Evolutionary conservation across 1,284 basidiomycete species (phyloP), one percentile per base, ranked within the genome.

Genomic region (Termitomyces sp.): DNA sequence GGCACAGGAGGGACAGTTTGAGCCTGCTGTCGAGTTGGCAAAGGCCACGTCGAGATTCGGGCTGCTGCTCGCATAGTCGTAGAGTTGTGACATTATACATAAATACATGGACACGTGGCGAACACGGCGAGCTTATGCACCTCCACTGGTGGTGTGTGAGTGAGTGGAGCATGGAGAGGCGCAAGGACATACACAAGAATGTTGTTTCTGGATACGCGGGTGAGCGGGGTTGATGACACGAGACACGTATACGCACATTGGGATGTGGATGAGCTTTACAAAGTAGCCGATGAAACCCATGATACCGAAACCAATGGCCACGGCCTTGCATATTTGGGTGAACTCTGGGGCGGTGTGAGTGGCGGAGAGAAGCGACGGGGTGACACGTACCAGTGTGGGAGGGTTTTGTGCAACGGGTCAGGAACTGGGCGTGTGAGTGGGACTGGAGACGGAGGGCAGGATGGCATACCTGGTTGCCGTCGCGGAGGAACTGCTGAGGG

Each of bases 241-340:
- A 43, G 52, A 45, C 58, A 52, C 39, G 44, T 21, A 13, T 24
- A 83, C 90, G 76, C 64, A 94, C 92, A 96, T 94, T 62, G 93
- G 93, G 71, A 96, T 95, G 73, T 96, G 93, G 65, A 96, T 94
- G 62, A 96, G 83, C 74, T 95, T 95, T 62, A 96, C 93, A 68
- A 96, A 88, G 76, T 94, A 96, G 10, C 93, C 93, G 70, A 96
- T 94, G 80, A 95, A 92, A n/a, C 94, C 94, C 93, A 97, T 97
- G 63, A 98, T 91, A 52, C 86, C 91, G 67, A 98, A 98, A 17
- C 94, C 94, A 61, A 97, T 87, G 2, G 92, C 92, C 56, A 98
- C 92, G 44, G 94, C 94, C 69, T 86, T 87, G 76, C 88, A 96
- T 63, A 98, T 94, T 70, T 95, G 92, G 51, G 84, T 66, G 73